Percentiles rank a stretch among this genome's conserved stretches.
These are phyloP conservation scores for Paecilomyces formosus DNA, from an alignment of 2,329 filamentous ascomycete species.

Conservation along the genomic window DNA sequence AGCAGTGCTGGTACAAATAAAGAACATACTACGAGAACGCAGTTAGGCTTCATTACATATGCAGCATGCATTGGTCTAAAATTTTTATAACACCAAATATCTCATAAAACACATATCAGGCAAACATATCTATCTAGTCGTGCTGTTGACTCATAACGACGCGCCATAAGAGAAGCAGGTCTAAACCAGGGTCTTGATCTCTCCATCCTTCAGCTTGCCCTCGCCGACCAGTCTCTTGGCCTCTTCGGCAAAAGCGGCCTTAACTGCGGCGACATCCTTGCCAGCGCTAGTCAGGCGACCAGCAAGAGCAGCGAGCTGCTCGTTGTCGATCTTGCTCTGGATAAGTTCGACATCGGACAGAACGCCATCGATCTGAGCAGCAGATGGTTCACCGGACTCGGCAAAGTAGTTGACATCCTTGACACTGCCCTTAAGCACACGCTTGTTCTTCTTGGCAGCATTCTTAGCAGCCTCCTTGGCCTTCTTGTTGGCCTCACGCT, in stretches of 20 bases:
- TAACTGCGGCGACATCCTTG: conserved; percentile 77
- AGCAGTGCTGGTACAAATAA: background rate
- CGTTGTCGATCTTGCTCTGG: conserved; percentile 79
- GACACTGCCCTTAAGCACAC: conserved; percentile 83
- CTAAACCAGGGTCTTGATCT: conserved; percentile 54
- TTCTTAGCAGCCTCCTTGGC: conserved; percentile 98
- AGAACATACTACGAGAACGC: background rate
- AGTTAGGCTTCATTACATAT: background rate
- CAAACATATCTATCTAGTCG: background rate
- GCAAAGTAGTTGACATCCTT: conserved; percentile 98
- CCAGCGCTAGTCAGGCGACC: conserved; percentile 68
- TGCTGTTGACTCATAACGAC: background rate
- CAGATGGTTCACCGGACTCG: conserved; percentile 60
- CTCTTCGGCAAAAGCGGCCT: conserved; percentile 72
- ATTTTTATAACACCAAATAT: background rate
- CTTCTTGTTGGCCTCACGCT: conserved; percentile 83
- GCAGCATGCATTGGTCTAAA: background rate
- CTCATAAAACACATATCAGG: background rate
- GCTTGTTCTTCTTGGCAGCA: conserved; percentile 99
- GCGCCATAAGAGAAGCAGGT: background rate
- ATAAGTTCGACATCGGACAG: conserved; percentile 79
- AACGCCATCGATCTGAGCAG: conserved; percentile 71
- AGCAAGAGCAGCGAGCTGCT: conserved; percentile 80
- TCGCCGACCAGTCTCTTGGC: conserved; percentile 68
- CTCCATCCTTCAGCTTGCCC: conserved; percentile 80